Conservation (phyloP, 1,284 basidiomycete genomes). For the Heterobasidion parviporum region DNA sequence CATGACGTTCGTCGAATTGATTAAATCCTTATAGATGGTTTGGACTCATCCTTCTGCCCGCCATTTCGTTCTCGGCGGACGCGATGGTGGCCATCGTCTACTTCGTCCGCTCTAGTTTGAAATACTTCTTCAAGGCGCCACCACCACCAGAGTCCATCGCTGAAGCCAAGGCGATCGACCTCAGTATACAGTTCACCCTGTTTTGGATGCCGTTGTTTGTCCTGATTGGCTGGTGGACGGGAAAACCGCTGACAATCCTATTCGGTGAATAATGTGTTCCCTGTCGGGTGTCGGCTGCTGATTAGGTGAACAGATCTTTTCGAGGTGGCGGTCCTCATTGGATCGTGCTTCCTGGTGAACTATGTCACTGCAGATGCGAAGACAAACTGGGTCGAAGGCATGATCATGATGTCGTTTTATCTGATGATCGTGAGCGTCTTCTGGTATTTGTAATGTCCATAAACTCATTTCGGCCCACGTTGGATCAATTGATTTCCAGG, state of each 20-base stretch:
- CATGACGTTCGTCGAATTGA: background rate
- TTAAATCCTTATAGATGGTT: slow-evolving; percentile 38
- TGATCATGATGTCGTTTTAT: slow-evolving; percentile 55
- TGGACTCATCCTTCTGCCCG: slow-evolving; percentile 57
- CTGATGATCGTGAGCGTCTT: slow-evolving; percentile 36
- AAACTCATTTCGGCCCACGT: background rate
- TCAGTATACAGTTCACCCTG: slow-evolving; percentile 59
- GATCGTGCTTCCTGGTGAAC: slow-evolving; percentile 61
- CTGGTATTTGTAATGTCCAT: background rate
- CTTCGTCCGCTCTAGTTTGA: slow-evolving; percentile 28
- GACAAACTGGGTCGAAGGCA: slow-evolving; percentile 56
- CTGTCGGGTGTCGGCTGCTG: background rate
- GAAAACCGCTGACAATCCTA: slow-evolving; percentile 42
- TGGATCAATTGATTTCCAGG: slow-evolving; percentile 21
- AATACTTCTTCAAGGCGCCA: slow-evolving; percentile 7
- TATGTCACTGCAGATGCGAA: slow-evolving; percentile 63
- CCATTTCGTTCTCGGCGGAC: slow-evolving; percentile 64
- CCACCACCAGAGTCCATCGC: slow-evolving; percentile 30
- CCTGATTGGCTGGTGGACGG: slow-evolving; percentile 50
- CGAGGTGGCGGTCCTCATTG: slow-evolving; percentile 52
- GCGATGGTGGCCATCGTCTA: slow-evolving; percentile 47
- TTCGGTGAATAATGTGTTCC: slow-evolving; percentile 21
- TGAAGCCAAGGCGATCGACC: slow-evolving; percentile 51
- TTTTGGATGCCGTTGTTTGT: slow-evolving; percentile 61
- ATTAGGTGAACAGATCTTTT: slow-evolving; percentile 32